phyloP scores from a whole-genome alignment of 2,329 filamentous ascomycete species.

The Coniochaeta sp. region DNA sequence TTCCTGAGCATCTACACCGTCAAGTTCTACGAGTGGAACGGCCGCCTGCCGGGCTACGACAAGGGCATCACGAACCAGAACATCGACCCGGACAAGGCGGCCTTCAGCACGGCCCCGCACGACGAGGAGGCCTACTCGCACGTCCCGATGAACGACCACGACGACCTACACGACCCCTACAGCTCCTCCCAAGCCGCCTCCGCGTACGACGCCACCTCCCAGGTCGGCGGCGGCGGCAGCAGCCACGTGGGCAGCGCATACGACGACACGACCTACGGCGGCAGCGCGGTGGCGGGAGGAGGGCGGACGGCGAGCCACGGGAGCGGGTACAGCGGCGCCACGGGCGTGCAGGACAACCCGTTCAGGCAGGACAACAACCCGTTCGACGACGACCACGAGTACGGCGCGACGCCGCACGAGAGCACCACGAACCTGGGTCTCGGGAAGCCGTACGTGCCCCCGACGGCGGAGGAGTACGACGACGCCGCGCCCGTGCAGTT shows the following conservation, averaged over 20 bases:
- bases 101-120: constrained; percentile 60
- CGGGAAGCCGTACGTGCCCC: constrained; percentile 28
- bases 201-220: background rate
- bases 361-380: constrained; percentile 26
- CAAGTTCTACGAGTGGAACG: constrained; percentile 55
- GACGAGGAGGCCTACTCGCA: constrained; percentile 60
- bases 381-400: constrained; percentile 46
- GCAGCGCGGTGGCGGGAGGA: too few species aligned
- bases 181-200: background rate
- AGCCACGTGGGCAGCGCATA: constrained; percentile 3
- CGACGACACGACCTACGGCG: constrained; percentile 26
- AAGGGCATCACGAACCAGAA: constrained; percentile 33
- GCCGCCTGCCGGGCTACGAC: constrained; percentile 55
- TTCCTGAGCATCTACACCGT: constrained; percentile 53
- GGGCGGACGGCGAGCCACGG: constrained; percentile 20
- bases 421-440: constrained; percentile 18
- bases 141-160: constrained; percentile 49
- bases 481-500: constrained; percentile 44
- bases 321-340: background rate
- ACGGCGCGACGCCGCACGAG: constrained; percentile 30
- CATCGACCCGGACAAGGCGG: constrained; percentile 63
- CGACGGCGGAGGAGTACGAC: constrained; percentile 35
- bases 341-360: constrained; percentile 15
- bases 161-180: constrained; percentile 21
- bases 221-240: background rate